Percentiles rank a stretch among this genome's conserved stretches.
These are phyloP conservation scores for Gossypioides kirkii DNA, from an alignment of 345 rosid genomes.

Conservation along the genomic window DNA sequence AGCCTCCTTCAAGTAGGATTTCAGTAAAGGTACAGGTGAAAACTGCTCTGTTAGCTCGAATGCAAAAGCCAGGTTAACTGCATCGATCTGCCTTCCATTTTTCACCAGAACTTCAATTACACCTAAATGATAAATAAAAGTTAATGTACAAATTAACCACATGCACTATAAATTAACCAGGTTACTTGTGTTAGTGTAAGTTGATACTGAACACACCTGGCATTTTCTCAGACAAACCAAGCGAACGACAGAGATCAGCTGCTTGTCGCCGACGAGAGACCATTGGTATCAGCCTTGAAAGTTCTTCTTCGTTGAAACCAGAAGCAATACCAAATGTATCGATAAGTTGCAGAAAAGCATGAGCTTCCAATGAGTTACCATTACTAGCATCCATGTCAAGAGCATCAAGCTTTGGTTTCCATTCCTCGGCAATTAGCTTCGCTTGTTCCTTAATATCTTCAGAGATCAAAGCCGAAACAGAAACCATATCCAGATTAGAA, in stretches of 20 bases:
- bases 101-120: constrained; percentile 67
- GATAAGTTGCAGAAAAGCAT: constrained; percentile 93
- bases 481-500: constrained; percentile 33
- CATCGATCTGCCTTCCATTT: constrained; percentile 93
- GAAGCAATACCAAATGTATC: constrained; percentile 87
- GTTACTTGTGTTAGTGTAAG: too few species aligned
- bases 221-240: constrained; percentile 86
- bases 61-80: constrained; percentile 94
- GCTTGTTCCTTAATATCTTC: constrained; percentile 68
- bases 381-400: constrained; percentile 81
- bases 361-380: constrained; percentile 99
- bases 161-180: not conserved
- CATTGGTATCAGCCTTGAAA: constrained; percentile 82
- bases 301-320: constrained; percentile 62
- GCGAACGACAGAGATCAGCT: constrained; percentile 85
- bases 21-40: constrained; percentile 71
- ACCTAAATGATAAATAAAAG: constrained; percentile 40
- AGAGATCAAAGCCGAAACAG: constrained; percentile 51
- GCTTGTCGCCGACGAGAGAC: constrained; percentile 99
- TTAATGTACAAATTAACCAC: not conserved
- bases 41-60: constrained; percentile 82
- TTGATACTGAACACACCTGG: constrained; percentile 31
- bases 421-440: constrained; percentile 72
- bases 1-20: constrained; percentile 80
- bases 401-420: constrained; percentile 80